Evolutionary conservation across 2,329 filamentous ascomycete species (phyloP).

Genomic region (Diaporthe capsici): DNA sequence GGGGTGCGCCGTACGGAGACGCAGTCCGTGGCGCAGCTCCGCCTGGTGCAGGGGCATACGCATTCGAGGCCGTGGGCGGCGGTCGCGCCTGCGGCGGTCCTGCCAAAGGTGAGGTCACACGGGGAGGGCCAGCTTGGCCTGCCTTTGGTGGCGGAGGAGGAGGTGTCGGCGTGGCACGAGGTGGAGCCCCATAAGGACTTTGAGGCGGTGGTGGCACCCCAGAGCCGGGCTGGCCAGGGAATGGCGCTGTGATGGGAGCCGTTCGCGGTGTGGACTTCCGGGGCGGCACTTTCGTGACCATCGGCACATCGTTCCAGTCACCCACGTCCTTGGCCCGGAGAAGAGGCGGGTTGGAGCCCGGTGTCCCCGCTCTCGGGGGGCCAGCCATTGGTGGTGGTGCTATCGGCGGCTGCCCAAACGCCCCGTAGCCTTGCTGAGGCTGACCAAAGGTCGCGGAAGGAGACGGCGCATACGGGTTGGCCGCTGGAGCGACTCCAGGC

Average conservation of each 20-base stretch:
- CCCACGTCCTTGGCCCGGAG: slow-evolving; percentile 79
- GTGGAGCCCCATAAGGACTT: slow-evolving; percentile 66
- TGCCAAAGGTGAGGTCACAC: slow-evolving; percentile 79
- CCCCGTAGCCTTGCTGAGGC: slow-evolving; percentile 35
- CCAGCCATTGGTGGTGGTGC: slow-evolving; percentile 50
- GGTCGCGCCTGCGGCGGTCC: slow-evolving; percentile 68
- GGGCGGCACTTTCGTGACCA: slow-evolving; percentile 83
- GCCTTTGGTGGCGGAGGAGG: slow-evolving; percentile 86
- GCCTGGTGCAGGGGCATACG: slow-evolving; percentile 74
- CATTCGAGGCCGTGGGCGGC: slow-evolving; percentile 70
- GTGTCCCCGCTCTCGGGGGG: slow-evolving; percentile 54
- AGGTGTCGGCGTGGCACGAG: slow-evolving; percentile 76
- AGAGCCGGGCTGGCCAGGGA: slow-evolving; percentile 71
- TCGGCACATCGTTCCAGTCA: slow-evolving; percentile 95
- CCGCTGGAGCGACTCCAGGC: slow-evolving; percentile 39
- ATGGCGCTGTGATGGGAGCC: slow-evolving; percentile 80
- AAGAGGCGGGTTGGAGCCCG: slow-evolving; percentile 77
- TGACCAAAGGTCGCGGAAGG: slow-evolving; percentile 46
- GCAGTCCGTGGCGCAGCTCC: slow-evolving; percentile 75
- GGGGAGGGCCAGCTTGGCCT: slow-evolving; percentile 73
- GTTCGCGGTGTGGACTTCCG: slow-evolving; percentile 82
- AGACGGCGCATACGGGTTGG: slow-evolving; percentile 55
- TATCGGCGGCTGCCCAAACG: slow-evolving; percentile 54
- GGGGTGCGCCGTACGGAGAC: slow-evolving; percentile 89
- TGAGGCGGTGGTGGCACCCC: slow-evolving; percentile 68